A percentile compares a stretch with the other conserved stretches of the same genome.
phyloP scores from a whole-genome alignment of 2,329 filamentous ascomycete species.

The Metarhizium robertsii region DNA sequence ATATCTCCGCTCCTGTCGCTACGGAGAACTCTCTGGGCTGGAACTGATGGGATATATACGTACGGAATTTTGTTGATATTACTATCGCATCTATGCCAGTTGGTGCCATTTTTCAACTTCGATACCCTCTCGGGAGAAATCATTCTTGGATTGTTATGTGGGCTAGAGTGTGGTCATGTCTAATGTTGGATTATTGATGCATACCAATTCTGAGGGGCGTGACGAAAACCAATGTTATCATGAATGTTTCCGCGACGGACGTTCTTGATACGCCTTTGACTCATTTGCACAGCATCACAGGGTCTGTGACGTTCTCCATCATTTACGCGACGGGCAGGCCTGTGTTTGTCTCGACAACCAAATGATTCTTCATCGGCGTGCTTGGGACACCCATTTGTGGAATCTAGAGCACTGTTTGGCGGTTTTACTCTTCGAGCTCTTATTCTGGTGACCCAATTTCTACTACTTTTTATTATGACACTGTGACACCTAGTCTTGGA shows the following conservation, averaged over 20 bases:
- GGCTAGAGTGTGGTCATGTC: neutral
- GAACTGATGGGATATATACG: constrained; percentile 48
- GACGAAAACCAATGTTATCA: neutral
- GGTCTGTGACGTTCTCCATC: neutral
- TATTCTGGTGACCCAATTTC: constrained; percentile 2
- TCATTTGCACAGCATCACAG: neutral
- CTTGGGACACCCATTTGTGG: neutral
- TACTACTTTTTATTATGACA: neutral
- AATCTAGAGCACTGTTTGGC: neutral
- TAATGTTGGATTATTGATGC: neutral
- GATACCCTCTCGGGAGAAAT: constrained; percentile 24
- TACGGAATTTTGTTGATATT: neutral
- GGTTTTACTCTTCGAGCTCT: constrained; percentile 5
- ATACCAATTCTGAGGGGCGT: neutral
- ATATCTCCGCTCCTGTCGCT: constrained; percentile 84
- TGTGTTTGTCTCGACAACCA: neutral
- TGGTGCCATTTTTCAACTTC: constrained; percentile 13
- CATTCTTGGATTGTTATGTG: constrained; percentile 2
- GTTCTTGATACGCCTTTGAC: neutral
- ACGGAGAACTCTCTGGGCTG: constrained; percentile 92
- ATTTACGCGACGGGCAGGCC: neutral
- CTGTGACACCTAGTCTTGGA: neutral
- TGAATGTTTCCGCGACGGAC: neutral
- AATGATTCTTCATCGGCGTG: neutral
- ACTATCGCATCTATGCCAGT: constrained; percentile 6